Evolutionary conservation across 208 protist species (phyloP).

Genomic region (Trypanosoma caninum): DNA sequence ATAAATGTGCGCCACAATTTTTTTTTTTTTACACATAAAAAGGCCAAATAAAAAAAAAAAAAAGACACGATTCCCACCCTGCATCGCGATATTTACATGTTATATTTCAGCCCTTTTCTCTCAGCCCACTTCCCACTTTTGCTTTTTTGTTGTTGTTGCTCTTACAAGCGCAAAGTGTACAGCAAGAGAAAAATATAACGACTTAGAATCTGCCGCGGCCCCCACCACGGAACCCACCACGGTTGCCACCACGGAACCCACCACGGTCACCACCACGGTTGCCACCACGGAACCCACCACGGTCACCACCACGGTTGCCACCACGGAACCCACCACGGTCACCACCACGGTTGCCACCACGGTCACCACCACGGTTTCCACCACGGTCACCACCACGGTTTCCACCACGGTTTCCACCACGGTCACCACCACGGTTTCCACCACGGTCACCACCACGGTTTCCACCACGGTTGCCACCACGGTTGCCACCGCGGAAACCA

Average conservation of each 20-base stretch:
- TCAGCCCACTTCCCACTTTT: no score
- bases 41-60: background rate
- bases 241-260: no score
- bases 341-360: conserved; percentile 9
- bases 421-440: conserved; percentile 28
- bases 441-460: conserved; percentile 58
- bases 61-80: background rate
- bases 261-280: no score
- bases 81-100: no score
- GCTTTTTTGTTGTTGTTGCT: no score
- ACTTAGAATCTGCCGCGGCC: no score
- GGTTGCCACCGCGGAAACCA: conserved; percentile 47
- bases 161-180: no score
- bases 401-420: conserved; percentile 5
- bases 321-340: conserved; percentile 27
- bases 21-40: no score
- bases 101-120: no score
- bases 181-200: no score
- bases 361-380: conserved; percentile 4
- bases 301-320: conserved; percentile 17
- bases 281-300: background rate
- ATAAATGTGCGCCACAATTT: no score
- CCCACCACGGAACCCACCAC: no score
- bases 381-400: background rate
- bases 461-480: conserved; percentile 46